These are phyloP conservation scores for Erysimum cheiri DNA, from an alignment of 441 rosid species.

Conservation along the genomic window DNA sequence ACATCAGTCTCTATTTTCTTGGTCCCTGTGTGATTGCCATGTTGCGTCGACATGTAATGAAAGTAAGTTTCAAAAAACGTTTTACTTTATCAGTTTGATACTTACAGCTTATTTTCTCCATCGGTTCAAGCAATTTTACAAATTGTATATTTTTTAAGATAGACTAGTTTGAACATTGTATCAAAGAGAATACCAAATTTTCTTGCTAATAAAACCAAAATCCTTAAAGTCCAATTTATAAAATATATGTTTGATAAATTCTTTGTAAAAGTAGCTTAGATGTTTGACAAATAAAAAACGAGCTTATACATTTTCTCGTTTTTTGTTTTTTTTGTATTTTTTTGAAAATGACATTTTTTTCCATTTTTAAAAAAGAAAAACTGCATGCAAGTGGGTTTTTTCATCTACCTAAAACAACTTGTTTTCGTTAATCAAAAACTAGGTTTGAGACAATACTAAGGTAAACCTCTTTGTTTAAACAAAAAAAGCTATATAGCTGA, in stretches of 20 bases:
- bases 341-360: neutral
- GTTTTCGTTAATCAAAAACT: neutral
- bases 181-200: neutral
- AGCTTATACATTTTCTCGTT: neutral
- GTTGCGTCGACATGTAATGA: constrained; percentile 30
- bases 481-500: neutral
- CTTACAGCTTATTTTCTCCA: neutral
- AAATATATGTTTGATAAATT: neutral
- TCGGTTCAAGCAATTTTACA: neutral
- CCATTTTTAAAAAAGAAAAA: neutral
- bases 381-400: neutral
- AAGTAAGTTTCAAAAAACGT: neutral
- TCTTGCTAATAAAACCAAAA: neutral
- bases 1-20: constrained; percentile 1
- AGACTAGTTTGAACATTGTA: neutral
- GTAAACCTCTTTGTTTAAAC: neutral
- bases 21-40: constrained; percentile 20
- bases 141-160: neutral
- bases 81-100: constrained; percentile 9
- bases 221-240: neutral
- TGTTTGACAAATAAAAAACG: neutral
- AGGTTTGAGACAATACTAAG: neutral
- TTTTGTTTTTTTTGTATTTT: neutral
- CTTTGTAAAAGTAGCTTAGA: neutral
- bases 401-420: constrained; percentile 6